phyloP scores from a whole-genome alignment of 2,329 filamentous ascomycete genomes.

The Paracoccidioides brasiliensis region DNA sequence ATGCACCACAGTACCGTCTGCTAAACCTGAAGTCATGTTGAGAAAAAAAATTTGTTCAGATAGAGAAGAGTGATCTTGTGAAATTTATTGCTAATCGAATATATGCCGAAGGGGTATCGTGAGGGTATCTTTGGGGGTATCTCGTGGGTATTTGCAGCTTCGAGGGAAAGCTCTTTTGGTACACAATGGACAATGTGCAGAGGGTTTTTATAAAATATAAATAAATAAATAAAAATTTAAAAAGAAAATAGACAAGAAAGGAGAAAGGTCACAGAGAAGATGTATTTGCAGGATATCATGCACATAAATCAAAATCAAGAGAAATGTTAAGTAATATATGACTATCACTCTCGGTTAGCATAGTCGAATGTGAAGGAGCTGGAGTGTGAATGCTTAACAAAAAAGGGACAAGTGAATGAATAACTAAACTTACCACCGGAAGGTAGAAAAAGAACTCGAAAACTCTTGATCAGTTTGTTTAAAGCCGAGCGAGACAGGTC shows the following conservation, averaged over 20 bases:
- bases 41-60: conserved; percentile 9
- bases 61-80: conserved; percentile 13
- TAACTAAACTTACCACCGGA: background rate
- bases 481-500: background rate
- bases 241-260: background rate
- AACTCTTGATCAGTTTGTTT: background rate
- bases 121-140: background rate
- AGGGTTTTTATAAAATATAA: background rate
- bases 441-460: background rate
- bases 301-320: conserved; percentile 10
- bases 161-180: conserved; percentile 6
- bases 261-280: conserved; percentile 5
- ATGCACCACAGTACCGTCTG: conserved; percentile 25
- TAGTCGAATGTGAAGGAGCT: background rate
- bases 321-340: conserved; percentile 1
- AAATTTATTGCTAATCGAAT: conserved; percentile 6
- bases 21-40: conserved; percentile 26
- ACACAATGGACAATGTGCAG: conserved; percentile 9
- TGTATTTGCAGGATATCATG: conserved; percentile 22
- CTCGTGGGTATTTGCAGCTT: conserved; percentile 7
- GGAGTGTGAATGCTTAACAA: background rate
- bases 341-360: background rate
- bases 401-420: background rate
- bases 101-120: conserved; percentile 1
- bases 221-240: no score